A percentile compares a stretch with the other conserved stretches of the same genome.
phyloP scores from a whole-genome alignment of 805 yeast genomes.

The Starmerella floris region DNA sequence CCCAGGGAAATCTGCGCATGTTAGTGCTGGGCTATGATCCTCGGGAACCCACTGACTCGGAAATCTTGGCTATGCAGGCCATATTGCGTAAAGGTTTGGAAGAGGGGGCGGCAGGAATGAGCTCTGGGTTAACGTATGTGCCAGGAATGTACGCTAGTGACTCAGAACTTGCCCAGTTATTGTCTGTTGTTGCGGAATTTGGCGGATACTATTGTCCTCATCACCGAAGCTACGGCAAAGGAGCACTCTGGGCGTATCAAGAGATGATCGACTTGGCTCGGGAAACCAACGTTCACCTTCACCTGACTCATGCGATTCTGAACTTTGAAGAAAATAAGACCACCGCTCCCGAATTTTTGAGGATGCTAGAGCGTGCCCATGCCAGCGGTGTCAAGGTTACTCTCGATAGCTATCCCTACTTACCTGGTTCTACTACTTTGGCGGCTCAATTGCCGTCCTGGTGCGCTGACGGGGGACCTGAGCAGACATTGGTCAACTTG shows the following conservation, averaged over 20 bases:
- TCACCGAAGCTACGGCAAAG: constrained; percentile 17
- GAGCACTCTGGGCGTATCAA: constrained; percentile 14
- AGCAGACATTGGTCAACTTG: not conserved
- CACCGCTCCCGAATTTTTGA: constrained; percentile 10
- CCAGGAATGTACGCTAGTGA: constrained; percentile 17
- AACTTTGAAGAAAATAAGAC: constrained; percentile 14
- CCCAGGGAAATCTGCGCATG: constrained; percentile 17
- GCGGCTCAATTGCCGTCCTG: constrained; percentile 17
- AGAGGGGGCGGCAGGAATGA: constrained; percentile 16
- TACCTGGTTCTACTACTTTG: constrained; percentile 16
- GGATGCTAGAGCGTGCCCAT: constrained; percentile 7
- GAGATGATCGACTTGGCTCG: constrained; percentile 16
- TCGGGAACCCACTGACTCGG: constrained; percentile 11
- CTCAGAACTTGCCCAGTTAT: constrained; percentile 15
- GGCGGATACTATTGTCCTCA: constrained; percentile 17
- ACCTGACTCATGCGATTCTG: constrained; percentile 14
- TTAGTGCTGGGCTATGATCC: constrained; percentile 17
- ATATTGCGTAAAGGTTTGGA: constrained; percentile 7
- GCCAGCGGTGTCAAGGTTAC: constrained; percentile 6
- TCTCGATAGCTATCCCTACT: constrained; percentile 14
- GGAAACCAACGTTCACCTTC: constrained; percentile 9
- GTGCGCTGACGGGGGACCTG: constrained; percentile 14
- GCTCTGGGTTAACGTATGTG: constrained; percentile 16
- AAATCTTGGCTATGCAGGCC: constrained; percentile 9
- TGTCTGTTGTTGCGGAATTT: constrained; percentile 6